phyloP scores from a whole-genome alignment of 257 asterid species.

The Parsonsia alboflavescens region DNA sequence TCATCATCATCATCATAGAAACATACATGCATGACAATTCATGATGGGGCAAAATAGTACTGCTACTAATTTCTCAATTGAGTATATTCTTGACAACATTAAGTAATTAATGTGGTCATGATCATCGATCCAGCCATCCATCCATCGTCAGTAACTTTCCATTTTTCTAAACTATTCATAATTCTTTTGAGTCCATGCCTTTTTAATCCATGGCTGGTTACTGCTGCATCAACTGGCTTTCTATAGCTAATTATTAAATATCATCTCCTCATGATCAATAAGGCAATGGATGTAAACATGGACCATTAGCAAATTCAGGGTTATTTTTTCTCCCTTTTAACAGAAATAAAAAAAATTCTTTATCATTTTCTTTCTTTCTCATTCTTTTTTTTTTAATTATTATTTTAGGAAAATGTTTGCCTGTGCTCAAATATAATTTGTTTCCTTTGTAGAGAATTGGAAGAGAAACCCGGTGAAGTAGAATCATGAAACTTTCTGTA shows the following conservation, averaged over 20 bases:
- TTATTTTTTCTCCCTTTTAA: constrained; percentile 8
- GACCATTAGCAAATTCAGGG: constrained; percentile 23
- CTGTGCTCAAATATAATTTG: not conserved
- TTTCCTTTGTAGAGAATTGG: not conserved
- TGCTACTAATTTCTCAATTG: constrained; percentile 21
- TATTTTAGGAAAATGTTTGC: not conserved
- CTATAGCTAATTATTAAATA: not conserved
- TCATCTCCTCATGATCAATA: not conserved
- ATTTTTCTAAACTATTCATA: constrained; percentile 20
- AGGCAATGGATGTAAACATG: constrained; percentile 17
- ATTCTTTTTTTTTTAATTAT: constrained; percentile 5
- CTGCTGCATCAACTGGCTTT: not conserved
- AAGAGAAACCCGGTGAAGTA: not conserved
- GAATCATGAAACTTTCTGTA: constrained; percentile 17
- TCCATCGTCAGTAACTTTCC: constrained; percentile 20
- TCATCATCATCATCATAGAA: not conserved
- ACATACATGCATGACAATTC: not conserved
- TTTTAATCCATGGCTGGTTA: constrained; percentile 2
- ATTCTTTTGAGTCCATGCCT: constrained; percentile 20
- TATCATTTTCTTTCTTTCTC: constrained; percentile 9
- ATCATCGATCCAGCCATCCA: not conserved
- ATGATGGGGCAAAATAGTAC: not conserved
- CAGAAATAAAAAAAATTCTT: not conserved
- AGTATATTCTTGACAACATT: constrained; percentile 12
- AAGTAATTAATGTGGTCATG: constrained; percentile 4